Base-by-base conservation (phyloP, 768 basidiomycete genomes). In the Exidia glandulosa region DNA sequence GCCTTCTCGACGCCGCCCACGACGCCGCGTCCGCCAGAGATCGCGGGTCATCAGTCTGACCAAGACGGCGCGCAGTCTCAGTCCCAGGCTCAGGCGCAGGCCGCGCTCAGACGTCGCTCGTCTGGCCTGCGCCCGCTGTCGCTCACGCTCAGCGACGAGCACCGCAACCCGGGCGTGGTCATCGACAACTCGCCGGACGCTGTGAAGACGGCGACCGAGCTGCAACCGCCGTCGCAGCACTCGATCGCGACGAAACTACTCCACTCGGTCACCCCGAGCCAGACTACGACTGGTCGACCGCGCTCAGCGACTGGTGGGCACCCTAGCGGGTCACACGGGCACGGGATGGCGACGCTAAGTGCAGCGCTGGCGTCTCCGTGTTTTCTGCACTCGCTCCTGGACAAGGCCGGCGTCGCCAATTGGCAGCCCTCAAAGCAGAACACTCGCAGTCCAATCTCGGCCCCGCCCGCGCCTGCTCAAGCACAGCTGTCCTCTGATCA, bases 351-450 rank as follows among this genome's bases (percentile, higher is more conserved):
- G 19, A 30, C 54, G 23, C 48, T 23, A 10, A 57, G 45, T 34
- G 72, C 75, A 57, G 67, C 77, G 25, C 73, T 78, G 65, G 75
- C 78, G 50, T 93, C 90, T 0, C 94, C 94, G 10, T 96, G 92
- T 69, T 95, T 94, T 72, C 85, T 97, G 36, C 94, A 97, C 75
- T 93, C 90, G 0, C 83, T 90, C 64, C 86, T 97, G 55, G 89
- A 95, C 71, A 85, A 87, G 66, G 84, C 83, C 45, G 85, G 84
- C 3, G 76, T 93, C 48, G 80, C 83, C 36, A 88, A 90, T 62
- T 92, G 88, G 84, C 72, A 91, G 29, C 74, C 54, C 29, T 72
- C 69, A 60, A 58, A 68, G 25, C 62, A 69, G 23, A 76, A 77
- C 59, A 77, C 78, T 32, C 67, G 73, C 36, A 12, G 13, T n/a